phyloP scores from a whole-genome alignment of 345 rosid genomes.

The Salix dunnii region DNA sequence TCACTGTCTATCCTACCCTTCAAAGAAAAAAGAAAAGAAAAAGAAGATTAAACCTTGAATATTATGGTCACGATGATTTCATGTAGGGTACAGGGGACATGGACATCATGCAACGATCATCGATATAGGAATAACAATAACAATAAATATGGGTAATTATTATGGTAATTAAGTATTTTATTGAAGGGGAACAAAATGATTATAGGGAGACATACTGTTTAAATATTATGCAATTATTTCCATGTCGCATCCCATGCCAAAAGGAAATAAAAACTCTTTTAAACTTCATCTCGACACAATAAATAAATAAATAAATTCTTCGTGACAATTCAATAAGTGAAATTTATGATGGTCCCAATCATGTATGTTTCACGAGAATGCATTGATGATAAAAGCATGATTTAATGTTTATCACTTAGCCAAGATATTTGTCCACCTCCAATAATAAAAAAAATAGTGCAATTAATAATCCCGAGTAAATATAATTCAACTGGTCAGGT shows the following conservation, averaged over 20 bases:
- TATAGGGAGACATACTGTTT: not conserved
- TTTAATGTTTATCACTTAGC: not conserved
- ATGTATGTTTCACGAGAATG: slow-evolving; percentile 6
- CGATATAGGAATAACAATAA: not conserved
- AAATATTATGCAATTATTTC: not conserved
- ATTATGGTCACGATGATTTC: not conserved
- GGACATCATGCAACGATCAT: not conserved
- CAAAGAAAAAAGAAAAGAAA: not conserved
- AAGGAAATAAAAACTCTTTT: not conserved
- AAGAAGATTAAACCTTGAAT: not conserved
- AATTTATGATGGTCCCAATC: slow-evolving; percentile 1
- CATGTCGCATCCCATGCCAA: not conserved
- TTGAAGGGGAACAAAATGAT: not conserved
- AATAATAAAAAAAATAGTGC: too few species aligned
- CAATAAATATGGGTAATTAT: not conserved
- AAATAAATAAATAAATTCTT: too few species aligned
- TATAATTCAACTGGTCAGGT: too few species aligned
- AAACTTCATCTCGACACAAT: not conserved
- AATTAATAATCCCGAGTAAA: too few species aligned
- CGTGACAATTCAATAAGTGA: not conserved
- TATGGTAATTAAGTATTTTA: not conserved
- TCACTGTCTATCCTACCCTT: not conserved
- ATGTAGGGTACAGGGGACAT: not conserved
- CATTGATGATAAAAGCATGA: not conserved
- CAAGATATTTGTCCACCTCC: not conserved